Evolutionary conservation across 495 filamentous ascomycete species (phyloP), one percentile per base, ranked within the genome.

Genomic region (Usnea hakonensis): DNA sequence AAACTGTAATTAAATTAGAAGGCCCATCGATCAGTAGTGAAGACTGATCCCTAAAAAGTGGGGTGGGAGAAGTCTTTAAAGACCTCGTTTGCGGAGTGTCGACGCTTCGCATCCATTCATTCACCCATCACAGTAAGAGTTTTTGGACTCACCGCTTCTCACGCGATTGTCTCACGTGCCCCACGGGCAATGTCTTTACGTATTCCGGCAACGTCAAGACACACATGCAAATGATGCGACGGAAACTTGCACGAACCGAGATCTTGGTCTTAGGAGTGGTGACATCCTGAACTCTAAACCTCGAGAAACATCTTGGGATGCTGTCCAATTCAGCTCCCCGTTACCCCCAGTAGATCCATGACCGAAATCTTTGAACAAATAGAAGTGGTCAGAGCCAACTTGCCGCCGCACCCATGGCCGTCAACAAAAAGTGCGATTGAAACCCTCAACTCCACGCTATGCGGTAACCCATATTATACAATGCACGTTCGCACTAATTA

Each of bases 361-460:
- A 32, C 17, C 4, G 46, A 52, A 6, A 32, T 19, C 26, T 7
- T 14, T 19, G 14, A 19, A 5, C 48, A 52, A 16, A 32, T 32
- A 52, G 16, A 32, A 52, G 30, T 6, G 26, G 9, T 7, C 26
- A 4, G n/a, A 30, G 48, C 48, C 28, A 7, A 26, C 52, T 36
- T 55, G 1, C 30, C 7, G 26, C 21, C 23, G 36, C 35, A 50
- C 52, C 35, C n/a, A 56, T 55, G 21, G 21, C 21, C 13, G 21
- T 2, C 48, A 52, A 9, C 3, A 16, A 52, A 9, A 8, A 2
- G 28, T 52, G n/a, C 28, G 3, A 2, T 52, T 2, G 40, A 38
- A 46, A 28, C 50, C n/a, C 1, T 62, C 66, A 72, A 72, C 67
- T 66, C 70, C 70, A 38, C 63, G 71, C 69, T 72, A 69, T 66